A percentile compares a stretch with the other conserved stretches of the same genome.
phyloP scores from a whole-genome alignment of 176 grass and related monocot species.

The Musa schizocarpa region DNA sequence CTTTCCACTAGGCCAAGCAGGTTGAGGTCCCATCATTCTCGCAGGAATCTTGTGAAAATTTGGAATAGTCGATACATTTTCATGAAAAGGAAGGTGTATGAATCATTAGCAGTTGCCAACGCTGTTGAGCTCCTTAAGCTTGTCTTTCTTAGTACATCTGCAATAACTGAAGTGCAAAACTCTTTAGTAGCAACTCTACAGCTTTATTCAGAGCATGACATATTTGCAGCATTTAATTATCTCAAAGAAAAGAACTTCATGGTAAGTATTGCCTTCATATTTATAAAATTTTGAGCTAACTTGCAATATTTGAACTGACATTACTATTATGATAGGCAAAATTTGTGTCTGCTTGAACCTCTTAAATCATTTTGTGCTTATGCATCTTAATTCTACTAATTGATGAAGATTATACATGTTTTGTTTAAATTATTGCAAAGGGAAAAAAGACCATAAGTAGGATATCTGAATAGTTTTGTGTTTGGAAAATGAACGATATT shows the following conservation, averaged over 20 bases:
- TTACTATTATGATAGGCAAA: no score
- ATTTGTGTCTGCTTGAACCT: background rate
- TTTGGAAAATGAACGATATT: background rate
- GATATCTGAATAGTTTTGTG: background rate
- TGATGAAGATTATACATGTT: background rate
- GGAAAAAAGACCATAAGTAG: background rate
- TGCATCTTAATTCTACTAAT: background rate
- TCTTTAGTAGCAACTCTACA: slow-evolving; percentile 66
- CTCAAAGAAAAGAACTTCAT: slow-evolving; percentile 76
- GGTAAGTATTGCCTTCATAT: slow-evolving; percentile 31
- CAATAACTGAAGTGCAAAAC: slow-evolving; percentile 52
- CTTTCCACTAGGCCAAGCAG: slow-evolving; percentile 26
- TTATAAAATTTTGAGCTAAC: background rate
- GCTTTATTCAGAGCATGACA: slow-evolving; percentile 70
- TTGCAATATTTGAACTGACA: background rate
- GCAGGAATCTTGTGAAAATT: slow-evolving; percentile 34
- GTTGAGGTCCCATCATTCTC: slow-evolving; percentile 22
- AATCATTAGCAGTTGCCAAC: slow-evolving; percentile 75
- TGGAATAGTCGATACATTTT: slow-evolving; percentile 36
- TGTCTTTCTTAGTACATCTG: slow-evolving; percentile 71
- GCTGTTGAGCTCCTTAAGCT: slow-evolving; percentile 79
- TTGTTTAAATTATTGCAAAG: background rate
- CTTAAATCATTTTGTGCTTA: background rate
- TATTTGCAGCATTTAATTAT: slow-evolving; percentile 74
- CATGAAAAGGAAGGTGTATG: slow-evolving; percentile 44